Base-by-base conservation (phyloP, 345 rosid genomes). In the Gossypium herbaceum region DNA sequence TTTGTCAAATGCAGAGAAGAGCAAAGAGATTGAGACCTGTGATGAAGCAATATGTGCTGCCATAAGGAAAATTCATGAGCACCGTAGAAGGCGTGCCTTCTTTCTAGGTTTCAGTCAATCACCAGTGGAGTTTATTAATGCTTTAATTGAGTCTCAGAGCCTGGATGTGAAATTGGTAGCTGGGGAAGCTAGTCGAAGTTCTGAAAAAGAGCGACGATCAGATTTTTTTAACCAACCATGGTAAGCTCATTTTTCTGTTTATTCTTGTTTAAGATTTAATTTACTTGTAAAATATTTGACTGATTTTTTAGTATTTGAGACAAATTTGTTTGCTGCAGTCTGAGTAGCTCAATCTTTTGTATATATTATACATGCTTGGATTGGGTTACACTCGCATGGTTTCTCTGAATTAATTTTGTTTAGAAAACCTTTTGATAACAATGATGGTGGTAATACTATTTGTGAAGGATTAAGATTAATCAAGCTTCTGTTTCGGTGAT, bases 31-130 rank as follows among this genome's bases (percentile, higher is more conserved):
- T 59, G 98, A 93, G 56, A 78, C 90, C 19, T 95, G 99, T 70
- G 98, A 95, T 76, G 99, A 95, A 83, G 91, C 97, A 54, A 95
- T 95, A 86, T 89, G 93, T 80, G 82, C 82, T 76, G 97, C 99
- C 34, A 88, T 93, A 74, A 89, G 92, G 85, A 95, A 95, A 84
- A 90, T 95, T 71, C 97, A 93, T 51, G 99, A 93, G 80, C 99
- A 95, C 78, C 87, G 99, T 12, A 85, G 91, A 80, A 86, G 99
- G 72, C 81, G 98, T 20, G 97, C 98, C 2, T 94, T 94, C 79
- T 94, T 94, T 80, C 96, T 94, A 77, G 98, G 98, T 60, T 92
- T 78, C 98, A 93, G 99, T 81, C 99, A 93, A 69, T 93, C 97
- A 39, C 99, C 99, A 47, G 97, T 90, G 56, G 99, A 95, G 75